Evolutionary conservation across 805 yeast species (phyloP), one percentile per base, ranked within the genome.

Genomic region (Teunomyces atbi): DNA sequence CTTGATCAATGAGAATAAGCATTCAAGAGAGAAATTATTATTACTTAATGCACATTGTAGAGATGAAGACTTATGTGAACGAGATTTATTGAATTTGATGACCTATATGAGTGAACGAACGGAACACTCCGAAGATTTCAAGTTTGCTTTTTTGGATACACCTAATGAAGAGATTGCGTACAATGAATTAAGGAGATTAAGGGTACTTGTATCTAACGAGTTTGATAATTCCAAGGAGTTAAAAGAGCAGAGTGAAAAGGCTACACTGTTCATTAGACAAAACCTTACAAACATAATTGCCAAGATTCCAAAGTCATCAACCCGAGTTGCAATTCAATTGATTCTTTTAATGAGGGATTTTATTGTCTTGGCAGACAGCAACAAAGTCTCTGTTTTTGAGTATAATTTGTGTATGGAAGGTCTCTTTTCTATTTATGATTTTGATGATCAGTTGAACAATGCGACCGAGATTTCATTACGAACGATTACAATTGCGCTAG

Each of bases 401-500:
- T 36, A 36, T 11, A 36, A 36, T 36, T 21, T 36, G 27, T 36
- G 39, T 12, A 12, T 36, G 39, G 39, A 36, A 21, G 15, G 39
- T 21, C 27, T 36, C 19, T 28, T 40, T 29, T n/a, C 21, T 1
- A 13, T 26, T 12, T 26, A 16, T 19, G 35, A 29, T 13, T 12
- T 13, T 13, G 42, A 49, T 36, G 42, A 44, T 6, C 19, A 12
- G 18, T 21, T 32, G 21, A 47, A 49, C 18, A 18, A 46, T 7
- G 13, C 42, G n/a, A 40, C 46, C 7, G 36, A 41, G 15, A 35
- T 35, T 8, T 45, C 47, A 12, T 37, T 52, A 28, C 37, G 23
- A n/a, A 21, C 48, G 10, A 39, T 51, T 6, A 39, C 49, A 12
- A 36, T 45, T 20, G 47, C 56, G 6, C 33, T 52, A 20, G 49